Evolutionary conservation across 2,329 filamentous ascomycete genomes (phyloP).

Genomic region (Xylariaceae sp.): DNA sequence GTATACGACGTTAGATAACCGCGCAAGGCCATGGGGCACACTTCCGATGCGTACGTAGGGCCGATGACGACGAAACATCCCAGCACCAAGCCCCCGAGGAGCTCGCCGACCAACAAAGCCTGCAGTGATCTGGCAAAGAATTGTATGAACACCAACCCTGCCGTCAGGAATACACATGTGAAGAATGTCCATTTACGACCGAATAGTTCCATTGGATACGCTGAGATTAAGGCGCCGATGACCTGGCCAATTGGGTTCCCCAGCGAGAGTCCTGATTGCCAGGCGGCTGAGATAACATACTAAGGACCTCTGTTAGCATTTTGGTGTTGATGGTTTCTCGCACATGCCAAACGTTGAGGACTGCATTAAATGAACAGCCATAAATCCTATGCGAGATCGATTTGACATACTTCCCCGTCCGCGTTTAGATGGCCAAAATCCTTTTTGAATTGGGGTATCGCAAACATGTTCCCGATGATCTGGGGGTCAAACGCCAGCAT

Average conservation of each 20-base stretch:
- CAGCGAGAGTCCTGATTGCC: slow-evolving; percentile 49
- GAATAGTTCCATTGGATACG: slow-evolving; percentile 45
- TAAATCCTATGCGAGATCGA: neutral
- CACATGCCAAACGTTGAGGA: too few species aligned
- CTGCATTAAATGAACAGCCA: neutral
- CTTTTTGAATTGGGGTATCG: slow-evolving; percentile 35
- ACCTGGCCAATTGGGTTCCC: slow-evolving; percentile 58
- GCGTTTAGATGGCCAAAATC: slow-evolving; percentile 31
- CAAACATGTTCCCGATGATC: slow-evolving; percentile 60
- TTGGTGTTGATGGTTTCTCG: neutral
- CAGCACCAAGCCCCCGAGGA: slow-evolving; percentile 60
- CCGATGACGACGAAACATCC: slow-evolving; percentile 59
- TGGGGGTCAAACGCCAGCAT: slow-evolving; percentile 65
- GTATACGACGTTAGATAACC: slow-evolving; percentile 58
- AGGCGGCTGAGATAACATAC: slow-evolving; percentile 36
- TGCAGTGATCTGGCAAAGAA: slow-evolving; percentile 58
- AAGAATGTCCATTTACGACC: slow-evolving; percentile 46
- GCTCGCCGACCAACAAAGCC: slow-evolving; percentile 58
- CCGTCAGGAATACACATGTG: slow-evolving; percentile 44
- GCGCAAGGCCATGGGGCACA: slow-evolving; percentile 57
- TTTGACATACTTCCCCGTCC: slow-evolving; percentile 28
- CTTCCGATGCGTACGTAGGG: slow-evolving; percentile 59
- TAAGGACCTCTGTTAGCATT: neutral
- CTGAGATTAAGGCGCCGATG: slow-evolving; percentile 50
- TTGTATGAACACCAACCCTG: slow-evolving; percentile 58